These are phyloP conservation scores for Scedosporium boydii DNA, from an alignment of 2,329 filamentous ascomycete species.

Conservation along the genomic window DNA sequence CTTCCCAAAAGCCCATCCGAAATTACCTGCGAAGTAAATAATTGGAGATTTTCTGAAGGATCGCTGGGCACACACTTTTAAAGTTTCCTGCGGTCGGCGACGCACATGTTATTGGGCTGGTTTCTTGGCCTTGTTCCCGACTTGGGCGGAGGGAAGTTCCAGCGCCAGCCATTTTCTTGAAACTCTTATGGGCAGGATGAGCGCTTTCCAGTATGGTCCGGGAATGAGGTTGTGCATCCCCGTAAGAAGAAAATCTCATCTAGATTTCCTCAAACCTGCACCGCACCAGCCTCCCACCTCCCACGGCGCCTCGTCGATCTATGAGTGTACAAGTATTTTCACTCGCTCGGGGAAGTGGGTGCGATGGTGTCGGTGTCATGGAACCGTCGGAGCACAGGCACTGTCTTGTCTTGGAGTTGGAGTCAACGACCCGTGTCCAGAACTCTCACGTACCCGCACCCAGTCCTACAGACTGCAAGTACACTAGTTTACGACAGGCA, in stretches of 20 bases:
- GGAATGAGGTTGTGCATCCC: neutral
- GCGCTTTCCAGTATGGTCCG: neutral
- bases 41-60: neutral
- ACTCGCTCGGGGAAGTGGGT: neutral
- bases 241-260: neutral
- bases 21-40: neutral
- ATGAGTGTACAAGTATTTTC: neutral
- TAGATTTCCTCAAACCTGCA: neutral
- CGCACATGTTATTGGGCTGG: neutral
- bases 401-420: too few relatives aligned
- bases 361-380: too few relatives aligned
- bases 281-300: too few relatives aligned
- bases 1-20: neutral
- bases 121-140: neutral
- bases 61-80: neutral
- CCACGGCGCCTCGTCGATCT: neutral
- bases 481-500: too few relatives aligned
- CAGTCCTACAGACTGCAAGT: too few relatives aligned
- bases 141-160: neutral
- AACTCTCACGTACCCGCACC: too few relatives aligned
- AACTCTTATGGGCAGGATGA: neutral
- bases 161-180: neutral
- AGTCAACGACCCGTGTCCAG: too few relatives aligned
- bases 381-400: too few relatives aligned
- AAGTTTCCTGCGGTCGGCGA: neutral